phyloP scores from a whole-genome alignment of 805 yeast species.

The Myxozyma geophila region DNA sequence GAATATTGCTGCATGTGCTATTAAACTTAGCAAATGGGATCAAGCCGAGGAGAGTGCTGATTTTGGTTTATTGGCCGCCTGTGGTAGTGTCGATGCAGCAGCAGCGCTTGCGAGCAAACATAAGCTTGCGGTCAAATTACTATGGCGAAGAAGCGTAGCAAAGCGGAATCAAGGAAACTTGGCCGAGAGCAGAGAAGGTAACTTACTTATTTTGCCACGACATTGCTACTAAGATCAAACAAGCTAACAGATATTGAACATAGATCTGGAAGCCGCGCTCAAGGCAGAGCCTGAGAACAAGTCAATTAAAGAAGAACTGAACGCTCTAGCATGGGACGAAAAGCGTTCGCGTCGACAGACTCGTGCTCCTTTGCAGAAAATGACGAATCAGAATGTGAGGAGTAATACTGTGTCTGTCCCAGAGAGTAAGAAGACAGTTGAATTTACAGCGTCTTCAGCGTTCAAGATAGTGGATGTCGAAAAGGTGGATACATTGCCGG shows the following conservation, averaged over 20 bases:
- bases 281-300: slow-evolving; percentile 23
- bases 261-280: slow-evolving; percentile 28
- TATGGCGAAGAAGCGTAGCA: slow-evolving; percentile 26
- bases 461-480: not conserved
- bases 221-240: too few relatives aligned
- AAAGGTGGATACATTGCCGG: not conserved
- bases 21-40: slow-evolving; percentile 56
- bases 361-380: not conserved
- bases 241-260: too few relatives aligned
- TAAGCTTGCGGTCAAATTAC: slow-evolving; percentile 13
- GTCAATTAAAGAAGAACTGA: slow-evolving; percentile 22
- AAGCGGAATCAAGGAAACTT: slow-evolving; percentile 11
- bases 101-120: slow-evolving; percentile 9
- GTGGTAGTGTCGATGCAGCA: slow-evolving; percentile 2
- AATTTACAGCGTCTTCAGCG: not conserved
- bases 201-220: not conserved
- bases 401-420: not conserved
- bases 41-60: slow-evolving; percentile 56
- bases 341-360: slow-evolving; percentile 11
- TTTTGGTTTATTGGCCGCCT: slow-evolving; percentile 11
- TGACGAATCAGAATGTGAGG: not conserved
- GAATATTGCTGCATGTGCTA: slow-evolving; percentile 70
- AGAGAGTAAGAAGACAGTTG: not conserved
- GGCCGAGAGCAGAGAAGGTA: slow-evolving; percentile 19
- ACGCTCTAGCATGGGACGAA: slow-evolving; percentile 24